Conservation (phyloP, 2,329 filamentous ascomycete genomes). For the Monilinia fructigena region DNA sequence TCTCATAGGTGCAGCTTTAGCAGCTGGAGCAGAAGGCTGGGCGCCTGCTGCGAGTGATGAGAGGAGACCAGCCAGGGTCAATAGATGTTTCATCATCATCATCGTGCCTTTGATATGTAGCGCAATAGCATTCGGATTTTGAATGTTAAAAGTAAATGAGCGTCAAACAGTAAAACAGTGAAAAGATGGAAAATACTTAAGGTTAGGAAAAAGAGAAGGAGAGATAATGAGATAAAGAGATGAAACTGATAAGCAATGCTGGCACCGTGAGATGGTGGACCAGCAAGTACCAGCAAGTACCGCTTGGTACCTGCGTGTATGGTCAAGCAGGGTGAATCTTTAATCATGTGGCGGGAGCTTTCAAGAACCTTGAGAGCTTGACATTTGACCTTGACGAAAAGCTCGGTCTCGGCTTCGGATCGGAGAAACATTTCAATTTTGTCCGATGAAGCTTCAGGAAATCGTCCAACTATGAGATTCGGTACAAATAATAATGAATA, state of each 20-base stretch:
- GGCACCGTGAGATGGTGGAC: not conserved
- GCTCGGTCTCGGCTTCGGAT: not conserved
- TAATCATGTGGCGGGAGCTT: constrained; percentile 21
- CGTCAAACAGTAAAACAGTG: not conserved
- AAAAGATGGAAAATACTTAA: not conserved
- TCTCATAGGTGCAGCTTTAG: constrained; percentile 77
- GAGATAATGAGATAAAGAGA: not conserved
- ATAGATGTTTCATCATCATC: constrained; percentile 28
- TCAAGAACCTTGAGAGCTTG: constrained; percentile 1
- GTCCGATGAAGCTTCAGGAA: constrained; percentile 6
- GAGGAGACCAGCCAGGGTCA: constrained; percentile 31
- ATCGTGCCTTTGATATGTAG: not conserved
- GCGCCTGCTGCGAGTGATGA: constrained; percentile 45
- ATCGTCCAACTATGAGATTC: not conserved
- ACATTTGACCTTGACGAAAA: too few species aligned
- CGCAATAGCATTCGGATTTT: not conserved
- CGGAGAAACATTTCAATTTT: constrained; percentile 10
- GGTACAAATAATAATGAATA: too few species aligned
- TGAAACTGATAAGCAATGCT: constrained; percentile 1
- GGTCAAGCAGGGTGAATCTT: not conserved
- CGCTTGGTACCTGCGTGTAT: not conserved
- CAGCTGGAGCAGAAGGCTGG: constrained; percentile 78
- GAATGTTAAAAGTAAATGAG: not conserved
- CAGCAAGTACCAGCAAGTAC: too few species aligned
- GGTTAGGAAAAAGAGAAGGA: not conserved